Evolutionary conservation across 164 flowering plant genomes (phyloP).

Genomic region (Liriodendron chinense): DNA sequence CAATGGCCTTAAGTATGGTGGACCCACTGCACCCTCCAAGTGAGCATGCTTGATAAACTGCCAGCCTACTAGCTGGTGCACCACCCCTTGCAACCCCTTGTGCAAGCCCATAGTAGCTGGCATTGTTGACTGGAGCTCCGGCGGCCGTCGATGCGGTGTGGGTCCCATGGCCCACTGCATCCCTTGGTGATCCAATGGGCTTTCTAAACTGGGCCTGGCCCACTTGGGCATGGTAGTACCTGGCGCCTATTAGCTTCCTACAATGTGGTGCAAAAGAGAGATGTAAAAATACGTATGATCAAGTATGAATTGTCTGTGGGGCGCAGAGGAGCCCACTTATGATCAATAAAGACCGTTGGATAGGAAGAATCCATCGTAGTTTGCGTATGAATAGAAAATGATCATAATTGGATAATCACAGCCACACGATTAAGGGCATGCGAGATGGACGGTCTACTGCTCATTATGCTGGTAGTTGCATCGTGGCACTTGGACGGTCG

Average conservation of each 20-base stretch:
- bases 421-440: too few species aligned
- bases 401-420: too few species aligned
- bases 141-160: conserved; percentile 70
- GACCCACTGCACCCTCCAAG: conserved; percentile 56
- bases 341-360: too few species aligned
- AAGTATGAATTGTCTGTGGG: too few species aligned
- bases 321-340: too few species aligned
- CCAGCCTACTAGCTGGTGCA: conserved; percentile 47
- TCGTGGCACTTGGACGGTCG: too few species aligned
- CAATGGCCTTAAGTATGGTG: conserved; percentile 56
- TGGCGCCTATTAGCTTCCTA: conserved; percentile 81
- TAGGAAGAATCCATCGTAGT: too few species aligned
- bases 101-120: conserved; percentile 65
- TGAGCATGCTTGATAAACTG: conserved; percentile 65
- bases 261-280: too few species aligned
- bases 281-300: too few species aligned
- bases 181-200: conserved; percentile 57
- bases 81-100: conserved; percentile 67
- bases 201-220: neutral
- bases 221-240: conserved; percentile 40
- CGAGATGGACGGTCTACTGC: too few species aligned
- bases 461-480: too few species aligned
- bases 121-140: conserved; percentile 44
- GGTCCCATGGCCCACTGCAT: conserved; percentile 61
- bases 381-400: too few species aligned